Conservation (phyloP, 768 basidiomycete species). For the Phlebiopsis flavidoalba region DNA sequence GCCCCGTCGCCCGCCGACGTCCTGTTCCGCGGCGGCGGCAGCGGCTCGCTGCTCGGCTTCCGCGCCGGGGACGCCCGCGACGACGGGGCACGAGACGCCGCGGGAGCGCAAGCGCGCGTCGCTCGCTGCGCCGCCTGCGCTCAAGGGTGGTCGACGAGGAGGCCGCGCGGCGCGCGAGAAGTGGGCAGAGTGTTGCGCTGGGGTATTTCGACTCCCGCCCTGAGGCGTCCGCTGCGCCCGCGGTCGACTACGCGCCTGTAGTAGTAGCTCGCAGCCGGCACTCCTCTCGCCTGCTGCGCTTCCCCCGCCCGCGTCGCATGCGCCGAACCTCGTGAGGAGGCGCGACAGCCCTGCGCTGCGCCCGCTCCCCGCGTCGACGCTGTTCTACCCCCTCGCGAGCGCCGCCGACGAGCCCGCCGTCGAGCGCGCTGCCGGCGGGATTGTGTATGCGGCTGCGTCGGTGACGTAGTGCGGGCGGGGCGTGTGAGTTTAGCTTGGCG, state of each 20-base stretch:
- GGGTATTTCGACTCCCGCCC: conserved; percentile 2
- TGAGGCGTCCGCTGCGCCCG: background rate
- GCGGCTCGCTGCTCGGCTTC: background rate
- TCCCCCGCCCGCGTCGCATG: background rate
- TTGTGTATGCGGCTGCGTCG: too few species aligned
- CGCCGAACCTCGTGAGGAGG: conserved; percentile 17
- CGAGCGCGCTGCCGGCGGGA: background rate
- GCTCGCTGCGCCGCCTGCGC: background rate
- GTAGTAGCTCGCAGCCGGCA: background rate
- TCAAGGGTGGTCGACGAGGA: background rate
- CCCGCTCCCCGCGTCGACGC: conserved; percentile 16
- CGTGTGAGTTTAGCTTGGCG: too few species aligned
- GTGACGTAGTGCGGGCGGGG: too few species aligned
- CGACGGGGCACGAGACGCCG: background rate
- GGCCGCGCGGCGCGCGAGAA: background rate
- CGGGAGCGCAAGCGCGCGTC: background rate
- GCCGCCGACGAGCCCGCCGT: background rate
- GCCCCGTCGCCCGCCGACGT: conserved; percentile 2
- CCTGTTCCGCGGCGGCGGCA: background rate
- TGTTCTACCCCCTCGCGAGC: conserved; percentile 1
- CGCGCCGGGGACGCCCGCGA: background rate
- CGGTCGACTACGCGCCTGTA: background rate
- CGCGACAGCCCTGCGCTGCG: conserved; percentile 19
- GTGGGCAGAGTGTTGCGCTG: conserved; percentile 1
- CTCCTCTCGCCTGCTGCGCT: background rate